phyloP scores from a whole-genome alignment of 129 eudicot species.

The Flaveria bidentis region DNA sequence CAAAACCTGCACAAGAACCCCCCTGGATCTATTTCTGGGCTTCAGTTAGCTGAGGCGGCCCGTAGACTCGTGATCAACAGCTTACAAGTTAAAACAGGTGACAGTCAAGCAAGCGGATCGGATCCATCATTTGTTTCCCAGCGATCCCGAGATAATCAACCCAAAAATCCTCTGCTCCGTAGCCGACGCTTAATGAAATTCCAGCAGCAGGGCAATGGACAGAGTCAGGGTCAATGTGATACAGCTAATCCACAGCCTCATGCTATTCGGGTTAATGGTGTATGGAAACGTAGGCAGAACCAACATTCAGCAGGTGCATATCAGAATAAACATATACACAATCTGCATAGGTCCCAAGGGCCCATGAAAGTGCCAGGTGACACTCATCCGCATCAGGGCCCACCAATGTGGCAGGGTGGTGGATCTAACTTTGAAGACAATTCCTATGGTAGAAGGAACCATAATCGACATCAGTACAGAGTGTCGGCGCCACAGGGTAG shows the following conservation, averaged over 20 bases:
- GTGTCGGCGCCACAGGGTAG: neutral
- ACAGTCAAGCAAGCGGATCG: constrained; percentile 25
- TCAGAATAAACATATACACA: neutral
- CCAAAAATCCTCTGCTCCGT: constrained; percentile 27
- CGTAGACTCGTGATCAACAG: constrained; percentile 71
- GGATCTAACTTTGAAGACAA: neutral
- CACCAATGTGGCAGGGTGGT: neutral
- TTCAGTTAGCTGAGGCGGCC: constrained; percentile 72
- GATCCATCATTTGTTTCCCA: constrained; percentile 27
- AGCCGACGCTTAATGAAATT: neutral
- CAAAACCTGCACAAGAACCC: constrained; percentile 40
- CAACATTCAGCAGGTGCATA: neutral
- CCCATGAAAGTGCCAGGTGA: constrained; percentile 34
- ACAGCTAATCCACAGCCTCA: constrained; percentile 21
- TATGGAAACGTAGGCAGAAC: neutral
- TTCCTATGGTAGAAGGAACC: neutral
- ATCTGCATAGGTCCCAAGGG: constrained; percentile 25
- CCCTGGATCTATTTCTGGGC: constrained; percentile 58
- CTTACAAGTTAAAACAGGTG: constrained; percentile 20
- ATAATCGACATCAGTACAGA: neutral
- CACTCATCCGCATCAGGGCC: constrained; percentile 13
- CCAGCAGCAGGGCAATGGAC: constrained; percentile 10
- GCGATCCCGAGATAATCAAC: constrained; percentile 25
- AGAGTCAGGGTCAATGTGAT: constrained; percentile 22
- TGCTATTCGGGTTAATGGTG: neutral